phyloP scores from a whole-genome alignment of 2,329 filamentous ascomycete genomes.

The Aspergillus glaucus region DNA sequence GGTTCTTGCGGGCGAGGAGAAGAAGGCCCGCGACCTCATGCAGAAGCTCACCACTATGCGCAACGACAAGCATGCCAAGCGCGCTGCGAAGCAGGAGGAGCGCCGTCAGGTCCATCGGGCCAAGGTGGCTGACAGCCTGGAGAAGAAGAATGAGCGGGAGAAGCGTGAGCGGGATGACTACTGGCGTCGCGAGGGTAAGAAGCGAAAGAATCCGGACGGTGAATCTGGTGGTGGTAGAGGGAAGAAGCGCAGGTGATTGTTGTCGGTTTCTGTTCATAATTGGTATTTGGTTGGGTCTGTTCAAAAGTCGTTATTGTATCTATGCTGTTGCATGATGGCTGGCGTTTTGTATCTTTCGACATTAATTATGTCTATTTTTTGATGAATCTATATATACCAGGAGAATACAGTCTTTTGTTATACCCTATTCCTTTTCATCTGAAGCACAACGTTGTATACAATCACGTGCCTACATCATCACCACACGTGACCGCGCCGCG shows the following conservation, averaged over 20 bases:
- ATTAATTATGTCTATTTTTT: not conserved
- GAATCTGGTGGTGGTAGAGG: constrained; percentile 47
- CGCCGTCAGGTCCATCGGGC: constrained; percentile 71
- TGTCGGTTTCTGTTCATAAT: constrained; percentile 10
- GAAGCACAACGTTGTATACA: not conserved
- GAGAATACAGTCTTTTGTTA: not conserved
- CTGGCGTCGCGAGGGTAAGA: constrained; percentile 85
- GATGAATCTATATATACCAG: constrained; percentile 1
- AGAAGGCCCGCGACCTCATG: constrained; percentile 79
- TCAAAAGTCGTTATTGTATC: constrained; percentile 14
- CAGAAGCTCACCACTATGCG: constrained; percentile 85
- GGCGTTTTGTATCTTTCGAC: constrained; percentile 9
- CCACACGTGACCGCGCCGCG: constrained; percentile 28
- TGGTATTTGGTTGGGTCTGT: constrained; percentile 10
- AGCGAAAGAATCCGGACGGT: constrained; percentile 54
- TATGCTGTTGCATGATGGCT: constrained; percentile 16
- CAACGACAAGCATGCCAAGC: constrained; percentile 83
- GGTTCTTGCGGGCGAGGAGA: constrained; percentile 79
- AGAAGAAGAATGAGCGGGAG: constrained; percentile 81
- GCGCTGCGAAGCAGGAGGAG: constrained; percentile 81
- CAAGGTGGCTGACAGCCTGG: constrained; percentile 72
- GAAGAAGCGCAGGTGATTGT: constrained; percentile 37
- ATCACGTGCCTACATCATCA: not conserved
- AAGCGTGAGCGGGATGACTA: constrained; percentile 89
- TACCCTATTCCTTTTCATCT: not conserved